A percentile compares a stretch with the other conserved stretches of the same genome.
Conservation (phyloP, 345 rosid genomes). For the Acer yangbiense region DNA sequence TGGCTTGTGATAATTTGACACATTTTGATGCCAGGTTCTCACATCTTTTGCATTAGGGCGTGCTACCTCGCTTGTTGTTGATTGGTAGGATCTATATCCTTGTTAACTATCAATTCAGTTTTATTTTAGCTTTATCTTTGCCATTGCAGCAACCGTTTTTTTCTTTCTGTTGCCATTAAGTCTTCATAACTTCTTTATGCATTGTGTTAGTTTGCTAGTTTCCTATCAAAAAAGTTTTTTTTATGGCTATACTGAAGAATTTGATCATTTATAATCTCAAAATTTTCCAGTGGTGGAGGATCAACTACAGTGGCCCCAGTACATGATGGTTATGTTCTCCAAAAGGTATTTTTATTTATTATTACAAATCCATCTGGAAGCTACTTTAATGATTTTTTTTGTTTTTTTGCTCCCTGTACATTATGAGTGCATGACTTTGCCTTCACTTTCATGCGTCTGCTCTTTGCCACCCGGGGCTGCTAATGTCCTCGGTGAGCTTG, state of each 20-base stretch:
- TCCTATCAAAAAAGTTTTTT: neutral
- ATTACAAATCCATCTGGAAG: neutral
- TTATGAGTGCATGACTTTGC: neutral
- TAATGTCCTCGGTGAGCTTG: neutral
- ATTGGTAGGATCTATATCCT: conserved; percentile 51
- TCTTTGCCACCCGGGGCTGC: neutral
- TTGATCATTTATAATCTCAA: neutral
- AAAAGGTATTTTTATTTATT: conserved; percentile 57
- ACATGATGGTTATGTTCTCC: conserved; percentile 98
- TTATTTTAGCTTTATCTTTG: neutral
- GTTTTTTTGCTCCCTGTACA: neutral
- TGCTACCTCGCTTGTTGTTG: conserved; percentile 96
- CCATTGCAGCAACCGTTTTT: neutral
- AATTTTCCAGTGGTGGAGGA: conserved; percentile 87
- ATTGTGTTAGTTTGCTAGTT: neutral
- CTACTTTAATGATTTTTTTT: neutral
- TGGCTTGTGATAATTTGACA: conserved; percentile 16
- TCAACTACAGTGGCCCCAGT: conserved; percentile 95
- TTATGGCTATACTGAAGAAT: conserved; percentile 9
- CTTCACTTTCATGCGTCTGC: neutral
- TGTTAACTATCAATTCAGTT: neutral
- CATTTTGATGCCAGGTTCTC: conserved; percentile 68
- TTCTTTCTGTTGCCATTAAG: neutral
- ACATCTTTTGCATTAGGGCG: conserved; percentile 99
- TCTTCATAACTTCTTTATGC: neutral